phyloP scores from a whole-genome alignment of 352 stramenopile genomes.

The Phytophthora hybrid region DNA sequence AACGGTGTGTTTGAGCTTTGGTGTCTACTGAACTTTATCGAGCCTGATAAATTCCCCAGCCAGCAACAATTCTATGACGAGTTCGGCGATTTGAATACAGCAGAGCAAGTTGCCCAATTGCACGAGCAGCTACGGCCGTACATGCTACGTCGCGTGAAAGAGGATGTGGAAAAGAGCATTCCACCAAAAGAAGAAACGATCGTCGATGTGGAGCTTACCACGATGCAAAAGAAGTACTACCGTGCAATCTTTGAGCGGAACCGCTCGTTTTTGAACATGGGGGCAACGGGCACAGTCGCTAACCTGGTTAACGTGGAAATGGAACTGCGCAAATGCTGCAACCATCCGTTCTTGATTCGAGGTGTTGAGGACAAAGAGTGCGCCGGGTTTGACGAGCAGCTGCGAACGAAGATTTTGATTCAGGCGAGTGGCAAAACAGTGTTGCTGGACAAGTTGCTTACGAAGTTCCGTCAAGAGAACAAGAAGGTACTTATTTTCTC shows the following conservation, averaged over 20 bases:
- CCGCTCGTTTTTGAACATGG: constrained; percentile 90
- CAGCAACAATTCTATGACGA: constrained; percentile 96
- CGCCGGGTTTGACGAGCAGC: constrained; percentile 68
- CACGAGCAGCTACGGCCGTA: constrained; percentile 98
- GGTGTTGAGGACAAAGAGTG: constrained; percentile 98
- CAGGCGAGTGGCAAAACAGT: constrained; percentile 97
- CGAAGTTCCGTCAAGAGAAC: constrained; percentile 96
- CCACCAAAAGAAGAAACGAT: constrained; percentile 99
- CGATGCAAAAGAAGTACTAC: constrained; percentile 98
- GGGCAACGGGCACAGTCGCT: constrained; percentile 89
- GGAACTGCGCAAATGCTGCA: constrained; percentile 99
- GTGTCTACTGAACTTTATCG: constrained; percentile 99
- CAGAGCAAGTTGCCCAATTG: constrained; percentile 96
- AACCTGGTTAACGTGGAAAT: constrained; percentile 99
- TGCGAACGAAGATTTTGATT: constrained; percentile 79
- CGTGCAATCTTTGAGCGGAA: constrained; percentile 99
- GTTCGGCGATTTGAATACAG: constrained; percentile 97
- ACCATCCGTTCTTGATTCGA: constrained; percentile 99
- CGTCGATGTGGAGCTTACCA: constrained; percentile 99
- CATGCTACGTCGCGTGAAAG: constrained; percentile 99
- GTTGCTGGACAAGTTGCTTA: constrained; percentile 98
- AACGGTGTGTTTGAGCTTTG: constrained; percentile 99
- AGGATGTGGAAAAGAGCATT: constrained; percentile 99
- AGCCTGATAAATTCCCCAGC: constrained; percentile 95
- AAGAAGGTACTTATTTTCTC: constrained; percentile 99